A percentile compares a stretch with the other conserved stretches of the same genome.
These are phyloP conservation scores for Trichoderma guizhouense DNA, from an alignment of 2,329 filamentous ascomycete species.

Conservation along the genomic window DNA sequence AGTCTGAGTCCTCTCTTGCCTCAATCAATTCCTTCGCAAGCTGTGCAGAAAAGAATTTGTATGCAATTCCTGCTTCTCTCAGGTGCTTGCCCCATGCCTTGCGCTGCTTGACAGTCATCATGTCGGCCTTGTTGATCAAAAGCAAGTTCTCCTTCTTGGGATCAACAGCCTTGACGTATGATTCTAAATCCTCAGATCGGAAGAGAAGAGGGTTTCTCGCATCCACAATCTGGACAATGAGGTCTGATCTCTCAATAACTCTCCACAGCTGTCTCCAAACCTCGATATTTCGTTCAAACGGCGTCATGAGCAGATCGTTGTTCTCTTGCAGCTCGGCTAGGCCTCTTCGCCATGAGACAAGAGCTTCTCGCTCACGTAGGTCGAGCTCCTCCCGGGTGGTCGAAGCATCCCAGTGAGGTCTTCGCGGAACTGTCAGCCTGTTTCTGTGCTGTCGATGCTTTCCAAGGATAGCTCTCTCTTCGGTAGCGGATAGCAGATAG, in stretches of 20 bases:
- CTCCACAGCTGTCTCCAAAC: conserved; percentile 98
- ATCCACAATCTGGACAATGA: conserved; percentile 97
- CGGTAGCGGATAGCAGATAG: conserved; percentile 78
- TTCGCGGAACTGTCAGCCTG: conserved; percentile 80
- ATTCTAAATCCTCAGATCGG: conserved; percentile 87
- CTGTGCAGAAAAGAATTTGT: conserved; percentile 93
- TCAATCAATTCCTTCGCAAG: conserved; percentile 89
- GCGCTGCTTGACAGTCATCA: conserved; percentile 89
- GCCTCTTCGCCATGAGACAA: conserved; percentile 85
- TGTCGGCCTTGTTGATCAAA: conserved; percentile 97
- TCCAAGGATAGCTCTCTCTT: conserved; percentile 72
- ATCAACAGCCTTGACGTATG: conserved; percentile 91
- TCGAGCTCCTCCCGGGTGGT: conserved; percentile 86
- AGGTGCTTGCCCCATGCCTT: conserved; percentile 85
- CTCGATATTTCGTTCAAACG: conserved; percentile 94
- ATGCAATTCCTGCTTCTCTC: conserved; percentile 74
- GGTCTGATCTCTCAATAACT: conserved; percentile 92
- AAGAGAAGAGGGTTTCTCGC: conserved; percentile 92
- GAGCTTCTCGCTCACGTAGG: conserved; percentile 69
- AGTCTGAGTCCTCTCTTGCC: conserved; percentile 53
- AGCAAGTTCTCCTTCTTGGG: conserved; percentile 84
- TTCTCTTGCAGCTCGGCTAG: conserved; percentile 91
- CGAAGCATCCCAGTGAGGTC: conserved; percentile 81
- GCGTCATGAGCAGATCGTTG: conserved; percentile 92
- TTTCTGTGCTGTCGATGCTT: conserved; percentile 81